These are phyloP conservation scores for Begonia peltatifolia DNA, from an alignment of 306 rosid species.

Conservation along the genomic window DNA sequence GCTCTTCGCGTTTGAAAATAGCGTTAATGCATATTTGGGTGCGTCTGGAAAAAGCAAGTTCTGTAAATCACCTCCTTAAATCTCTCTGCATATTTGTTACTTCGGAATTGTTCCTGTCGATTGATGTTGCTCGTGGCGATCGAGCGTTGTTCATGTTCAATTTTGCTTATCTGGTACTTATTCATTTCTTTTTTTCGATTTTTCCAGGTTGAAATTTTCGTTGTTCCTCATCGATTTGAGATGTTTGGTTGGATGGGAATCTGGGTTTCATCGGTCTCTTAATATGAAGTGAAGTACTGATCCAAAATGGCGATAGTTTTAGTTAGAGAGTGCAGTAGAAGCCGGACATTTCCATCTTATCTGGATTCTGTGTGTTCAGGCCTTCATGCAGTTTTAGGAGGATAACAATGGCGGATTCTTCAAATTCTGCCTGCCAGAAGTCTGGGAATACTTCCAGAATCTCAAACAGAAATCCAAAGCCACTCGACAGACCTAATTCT, in stretches of 20 bases:
- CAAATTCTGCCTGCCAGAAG: conserved; percentile 17
- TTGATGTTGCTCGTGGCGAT: too few relatives aligned
- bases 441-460: neutral
- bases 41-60: too few relatives aligned
- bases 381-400: conserved; percentile 46
- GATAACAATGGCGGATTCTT: conserved; percentile 69
- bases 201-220: too few relatives aligned
- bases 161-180: too few relatives aligned
- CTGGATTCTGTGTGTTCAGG: conserved; percentile 31
- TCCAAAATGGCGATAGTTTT: conserved; percentile 28
- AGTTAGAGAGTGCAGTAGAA: conserved; percentile 7
- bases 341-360: conserved; percentile 13
- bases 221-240: too few relatives aligned
- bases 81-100: too few relatives aligned
- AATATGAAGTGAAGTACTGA: conserved; percentile 19
- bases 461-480: neutral
- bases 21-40: too few relatives aligned
- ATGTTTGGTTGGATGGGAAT: neutral
- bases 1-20: too few relatives aligned
- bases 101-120: too few relatives aligned
- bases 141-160: too few relatives aligned
- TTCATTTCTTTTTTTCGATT: too few relatives aligned
- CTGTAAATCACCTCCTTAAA: too few relatives aligned
- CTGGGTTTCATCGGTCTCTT: conserved; percentile 13
- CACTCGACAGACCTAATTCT: neutral